phyloP scores from a whole-genome alignment of 192 early-diverging fungal genomes.

The Backusella mclennaniae region DNA sequence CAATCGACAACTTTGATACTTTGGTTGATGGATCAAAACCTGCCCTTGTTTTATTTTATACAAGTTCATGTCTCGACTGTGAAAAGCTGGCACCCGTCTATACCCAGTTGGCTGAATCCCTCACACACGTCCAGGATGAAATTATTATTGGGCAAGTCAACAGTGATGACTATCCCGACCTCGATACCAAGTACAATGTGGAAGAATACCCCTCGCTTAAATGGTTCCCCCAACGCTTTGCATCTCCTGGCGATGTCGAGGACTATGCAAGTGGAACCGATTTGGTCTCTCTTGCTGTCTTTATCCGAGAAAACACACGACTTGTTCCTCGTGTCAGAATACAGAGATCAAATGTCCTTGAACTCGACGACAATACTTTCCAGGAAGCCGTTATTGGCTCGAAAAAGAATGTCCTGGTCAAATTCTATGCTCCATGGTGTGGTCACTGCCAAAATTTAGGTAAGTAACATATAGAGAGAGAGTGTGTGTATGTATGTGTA shows the following conservation, averaged over 20 bases:
- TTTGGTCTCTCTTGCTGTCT: conserved; percentile 70
- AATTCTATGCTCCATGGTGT: conserved; percentile 94
- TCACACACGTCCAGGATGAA: conserved; percentile 62
- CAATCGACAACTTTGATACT: conserved; percentile 57
- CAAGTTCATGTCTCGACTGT: conserved; percentile 86
- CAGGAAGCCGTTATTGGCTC: conserved; percentile 69
- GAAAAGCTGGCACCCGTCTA: conserved; percentile 71
- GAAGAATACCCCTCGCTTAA: conserved; percentile 88
- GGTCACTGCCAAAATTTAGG: conserved; percentile 74
- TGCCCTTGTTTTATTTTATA: conserved; percentile 85
- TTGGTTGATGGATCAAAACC: conserved; percentile 73
- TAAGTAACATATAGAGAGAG: conserved; percentile 16
- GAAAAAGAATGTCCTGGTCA: conserved; percentile 78
- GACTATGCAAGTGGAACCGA: conserved; percentile 84
- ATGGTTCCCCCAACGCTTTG: conserved; percentile 85
- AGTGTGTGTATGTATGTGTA: background rate
- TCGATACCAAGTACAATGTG: conserved; percentile 74
- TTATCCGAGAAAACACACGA: conserved; percentile 82
- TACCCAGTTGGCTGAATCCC: conserved; percentile 77
- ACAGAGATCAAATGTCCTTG: conserved; percentile 59
- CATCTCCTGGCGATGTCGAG: conserved; percentile 56
- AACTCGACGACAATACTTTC: conserved; percentile 74
- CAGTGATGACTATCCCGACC: conserved; percentile 80
- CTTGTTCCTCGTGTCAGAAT: conserved; percentile 73
- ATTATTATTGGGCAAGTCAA: conserved; percentile 89